Conservation (phyloP, 345 rosid genomes). For the Tarenaya hassleriana region DNA sequence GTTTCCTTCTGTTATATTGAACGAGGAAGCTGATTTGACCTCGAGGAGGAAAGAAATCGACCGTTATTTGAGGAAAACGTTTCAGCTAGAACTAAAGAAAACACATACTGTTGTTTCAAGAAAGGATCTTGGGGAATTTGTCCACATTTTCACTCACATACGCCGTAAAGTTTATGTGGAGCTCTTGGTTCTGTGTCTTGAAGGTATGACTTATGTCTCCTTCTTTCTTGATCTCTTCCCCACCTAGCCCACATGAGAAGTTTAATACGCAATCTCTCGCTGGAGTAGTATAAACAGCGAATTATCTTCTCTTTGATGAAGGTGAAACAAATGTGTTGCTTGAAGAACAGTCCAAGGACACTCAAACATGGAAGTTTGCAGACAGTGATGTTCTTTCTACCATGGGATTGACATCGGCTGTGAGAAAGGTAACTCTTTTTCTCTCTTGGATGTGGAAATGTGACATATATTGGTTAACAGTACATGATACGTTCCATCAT, state of each 20-base stretch:
- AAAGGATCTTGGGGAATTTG: conserved; percentile 76
- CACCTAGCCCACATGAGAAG: neutral
- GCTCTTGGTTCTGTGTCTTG: conserved; percentile 46
- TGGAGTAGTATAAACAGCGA: neutral
- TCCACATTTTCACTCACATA: conserved; percentile 76
- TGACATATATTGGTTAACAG: conserved; percentile 2
- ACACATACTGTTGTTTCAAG: conserved; percentile 44
- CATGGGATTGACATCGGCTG: conserved; percentile 32
- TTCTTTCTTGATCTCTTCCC: neutral
- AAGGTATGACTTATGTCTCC: conserved; percentile 37
- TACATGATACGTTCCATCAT: neutral
- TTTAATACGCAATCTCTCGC: neutral
- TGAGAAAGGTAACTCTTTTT: conserved; percentile 27
- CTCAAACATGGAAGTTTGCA: conserved; percentile 24
- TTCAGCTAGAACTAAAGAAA: conserved; percentile 39
- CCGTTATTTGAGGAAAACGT: conserved; percentile 47
- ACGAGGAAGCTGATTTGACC: conserved; percentile 42
- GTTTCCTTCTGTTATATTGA: conserved; percentile 64
- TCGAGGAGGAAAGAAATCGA: conserved; percentile 54
- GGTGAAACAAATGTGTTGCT: conserved; percentile 14
- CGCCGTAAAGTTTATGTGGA: conserved; percentile 76
- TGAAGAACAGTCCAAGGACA: conserved; percentile 10
- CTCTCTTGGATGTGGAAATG: neutral
- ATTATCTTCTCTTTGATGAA: conserved; percentile 7
- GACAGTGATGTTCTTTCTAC: conserved; percentile 26